Percentiles rank a stretch among this genome's conserved stretches.
phyloP scores from a whole-genome alignment of 495 filamentous ascomycete species.

The Trichoderma gamsii region DNA sequence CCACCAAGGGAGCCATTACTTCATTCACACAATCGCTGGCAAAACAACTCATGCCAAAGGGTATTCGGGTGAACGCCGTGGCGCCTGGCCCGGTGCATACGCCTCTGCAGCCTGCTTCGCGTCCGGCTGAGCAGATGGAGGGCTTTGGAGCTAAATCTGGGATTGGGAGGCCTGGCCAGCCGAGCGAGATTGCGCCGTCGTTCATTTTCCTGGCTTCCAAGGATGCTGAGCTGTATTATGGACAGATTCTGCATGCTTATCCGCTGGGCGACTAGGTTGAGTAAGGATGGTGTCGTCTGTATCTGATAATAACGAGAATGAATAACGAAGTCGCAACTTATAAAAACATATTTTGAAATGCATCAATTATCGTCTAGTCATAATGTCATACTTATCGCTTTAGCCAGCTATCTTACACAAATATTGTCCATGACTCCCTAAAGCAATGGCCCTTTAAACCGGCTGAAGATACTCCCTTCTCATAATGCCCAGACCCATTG shows the following conservation, averaged over 20 bases:
- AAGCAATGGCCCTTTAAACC: not conserved
- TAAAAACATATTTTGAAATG: not conserved
- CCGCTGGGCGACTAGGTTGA: conserved; percentile 23
- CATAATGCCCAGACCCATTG: not conserved
- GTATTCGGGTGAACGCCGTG: conserved; percentile 59
- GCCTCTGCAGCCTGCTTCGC: conserved; percentile 50
- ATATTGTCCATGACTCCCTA: not conserved
- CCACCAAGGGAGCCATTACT: conserved; percentile 59
- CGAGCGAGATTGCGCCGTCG: conserved; percentile 56
- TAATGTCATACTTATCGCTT: not conserved
- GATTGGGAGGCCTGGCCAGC: conserved; percentile 51
- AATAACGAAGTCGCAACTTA: not conserved
- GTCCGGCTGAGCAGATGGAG: conserved; percentile 48
- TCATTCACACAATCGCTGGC: conserved; percentile 54
- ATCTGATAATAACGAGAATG: not conserved
- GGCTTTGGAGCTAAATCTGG: conserved; percentile 40
- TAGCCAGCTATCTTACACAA: conserved; percentile 2
- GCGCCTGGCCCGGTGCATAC: conserved; percentile 56
- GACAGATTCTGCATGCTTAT: conserved; percentile 46
- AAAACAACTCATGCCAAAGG: conserved; percentile 48
- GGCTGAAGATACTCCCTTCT: not conserved
- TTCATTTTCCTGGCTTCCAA: conserved; percentile 56
- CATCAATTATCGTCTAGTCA: not conserved
- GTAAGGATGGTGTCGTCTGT: too few relatives aligned
- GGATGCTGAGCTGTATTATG: conserved; percentile 51